Evolutionary conservation across 306 rosid genomes (phyloP), one percentile per base, ranked within the genome.

Genomic region (Fragaria nilgerrensis): DNA sequence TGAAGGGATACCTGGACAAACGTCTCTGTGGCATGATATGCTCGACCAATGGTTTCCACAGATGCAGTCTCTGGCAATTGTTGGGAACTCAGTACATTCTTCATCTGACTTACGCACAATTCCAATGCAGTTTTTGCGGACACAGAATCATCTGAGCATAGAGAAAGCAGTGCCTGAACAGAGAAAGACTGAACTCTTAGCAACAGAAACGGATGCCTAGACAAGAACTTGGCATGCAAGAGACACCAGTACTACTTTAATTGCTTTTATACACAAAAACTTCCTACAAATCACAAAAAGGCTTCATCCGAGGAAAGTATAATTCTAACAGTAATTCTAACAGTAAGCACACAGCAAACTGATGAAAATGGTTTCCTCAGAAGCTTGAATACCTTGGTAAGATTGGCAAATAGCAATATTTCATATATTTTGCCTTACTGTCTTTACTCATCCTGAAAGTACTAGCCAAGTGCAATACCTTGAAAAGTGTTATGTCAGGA

Each of bases 41-140:
- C 97, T 52, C 95, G 90, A 75, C 98, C 98, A 86, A 94, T 94
- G 47, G 86, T 89, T 89, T 94, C 97, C 96, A 92, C 89, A 27
- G 96, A 88, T 72, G 93, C 95, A 89, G 84, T 92, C 84, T 90
- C 94, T 63, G 98, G 96, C 85, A 94, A 86, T 83, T 82, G 90
- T 84, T 86, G 94, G 73, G 97, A 90, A 87, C 87, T 86, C 86
- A 94, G 85, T 73, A 94, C 93, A 85, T 79, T 92, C 87, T 86
- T 92, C 98, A 94, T 94, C 88, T 94, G 97, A 81, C 83, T 92
- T 81, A 92, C 84, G 83, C 98, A 94, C 85, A 94, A 90, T 58
- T 92, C 98, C 82, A 92, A 84, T 78, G 98, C 96, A 84, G 84
- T 86, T 88, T 88, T 94, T 84, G 98, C 96, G 25, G 96, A 92